Evolutionary conservation across 2,329 filamentous ascomycete species (phyloP), one percentile per base, ranked within the genome.

Genomic region (Paraphaeosphaeria minitans): DNA sequence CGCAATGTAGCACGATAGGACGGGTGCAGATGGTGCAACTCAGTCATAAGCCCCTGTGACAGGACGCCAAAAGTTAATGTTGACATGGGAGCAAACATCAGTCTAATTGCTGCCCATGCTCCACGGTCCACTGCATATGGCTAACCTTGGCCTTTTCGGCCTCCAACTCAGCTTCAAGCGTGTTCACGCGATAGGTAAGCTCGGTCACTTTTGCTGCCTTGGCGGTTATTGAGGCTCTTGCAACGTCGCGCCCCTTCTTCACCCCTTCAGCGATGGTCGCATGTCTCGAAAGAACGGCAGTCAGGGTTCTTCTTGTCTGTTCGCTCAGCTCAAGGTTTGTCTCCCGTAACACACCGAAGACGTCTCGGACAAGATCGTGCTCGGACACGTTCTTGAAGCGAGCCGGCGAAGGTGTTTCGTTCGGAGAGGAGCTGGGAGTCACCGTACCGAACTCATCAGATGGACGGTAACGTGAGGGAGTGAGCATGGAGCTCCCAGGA

Each of bases 151-250:
- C 78, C 59, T 78, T 81, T 68, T 84, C 82, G 56, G 84, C 80
- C 68, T 86, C 83, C 43, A 79, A 73, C 69, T 87, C 83, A 14
- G 81, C 80, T 69, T 87, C 83, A 37, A 89, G 71, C 13, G 77
- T 78, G 5, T 74, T 76, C 82, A 96, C 80, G 66, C 89, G 79
- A 71, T 90, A 79, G 79, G 88, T 83, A 77, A 96, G 77, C 75
- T 90, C 80, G 74, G 82, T 76, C 73, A 89, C 80, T 78, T 87
- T 78, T 71, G 85, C 76, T 79, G 94, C 88, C 63, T 87, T 88
- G 4, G 82, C 81, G 69, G 85, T 87, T 35, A 91, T 69, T 4
- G 83, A 84, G 9, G 84, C 74, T n/a, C 90, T 79, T 3, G 85
- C 83, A 7, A 89, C 84, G 59, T 94, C 89, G 2, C 90, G 80